Base-by-base conservation (phyloP, 169 alveolate species). In the Eimeria acervulina region DNA sequence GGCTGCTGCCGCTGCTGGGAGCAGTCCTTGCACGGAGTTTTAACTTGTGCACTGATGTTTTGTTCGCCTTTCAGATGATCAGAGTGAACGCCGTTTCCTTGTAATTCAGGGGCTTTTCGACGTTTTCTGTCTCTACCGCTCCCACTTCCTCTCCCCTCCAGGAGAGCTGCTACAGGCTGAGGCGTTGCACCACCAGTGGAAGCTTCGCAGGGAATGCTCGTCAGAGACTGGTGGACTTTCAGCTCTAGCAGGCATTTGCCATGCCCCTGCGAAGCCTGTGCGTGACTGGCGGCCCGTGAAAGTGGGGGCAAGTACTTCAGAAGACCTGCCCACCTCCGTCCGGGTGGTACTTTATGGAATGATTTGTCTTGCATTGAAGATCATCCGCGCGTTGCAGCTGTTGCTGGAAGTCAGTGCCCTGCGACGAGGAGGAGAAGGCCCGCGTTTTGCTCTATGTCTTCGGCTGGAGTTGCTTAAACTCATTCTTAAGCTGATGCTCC, bases 141-240 rank as follows among this genome's bases (percentile, higher is more conserved):
- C 93, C 81, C 93, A 87, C 83, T 61, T 87, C 42, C 93, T 87
- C 47, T 87, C 93, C 38, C 81, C 93, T 33, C 93, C 93, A 63
- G 93, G 72, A 10, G 81, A 26, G 51, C 44, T 87, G 55, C 40
- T 87, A 12, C 93, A 87, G 83, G 93, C 93, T 23, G 93, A 87
- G 93, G 81, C 93, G 93, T 15, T 87, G 83, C 93, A 87, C 42
- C 81, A 87, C 81, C 93, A 87, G 81, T 87, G 93, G 93, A 55
- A 87, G 81, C 59, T 36, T 44, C 78, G 81, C 26, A 63, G 61
- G 61, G 61, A 31, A 36, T 31, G 63, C 40, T 61, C 93, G 61
- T 38, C 23, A 40, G 93, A 63, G 23, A 28, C 66, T 63, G 31
- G 66, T n/a, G 59, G 40, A 44, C 1, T 47, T 40, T 63, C 70